A percentile compares a stretch with the other conserved stretches of the same genome.
Conservation (phyloP, 345 rosid genomes). For the Dipteronia dyeriana region DNA sequence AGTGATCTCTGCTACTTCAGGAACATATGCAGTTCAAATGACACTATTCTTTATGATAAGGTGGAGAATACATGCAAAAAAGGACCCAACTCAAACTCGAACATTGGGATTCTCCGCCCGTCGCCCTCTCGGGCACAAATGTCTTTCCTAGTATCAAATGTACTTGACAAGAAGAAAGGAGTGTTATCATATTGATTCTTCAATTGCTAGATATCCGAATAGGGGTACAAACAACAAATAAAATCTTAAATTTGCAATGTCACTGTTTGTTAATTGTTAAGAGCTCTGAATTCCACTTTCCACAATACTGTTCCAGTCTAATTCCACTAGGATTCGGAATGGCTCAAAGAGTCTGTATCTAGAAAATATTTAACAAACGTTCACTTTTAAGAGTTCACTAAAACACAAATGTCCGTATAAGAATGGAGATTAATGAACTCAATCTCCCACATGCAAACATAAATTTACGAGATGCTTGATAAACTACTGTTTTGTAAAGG, state of each 20-base stretch:
- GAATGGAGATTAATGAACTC: no score
- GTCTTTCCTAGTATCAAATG: slow-evolving; percentile 23
- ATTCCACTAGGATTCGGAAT: no score
- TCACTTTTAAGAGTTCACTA: no score
- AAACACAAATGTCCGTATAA: no score
- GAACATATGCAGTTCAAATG: slow-evolving; percentile 74
- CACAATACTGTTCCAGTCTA: no score
- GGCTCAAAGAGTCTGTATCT: no score
- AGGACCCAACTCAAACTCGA: slow-evolving; percentile 2
- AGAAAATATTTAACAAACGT: background rate
- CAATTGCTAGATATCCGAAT: background rate
- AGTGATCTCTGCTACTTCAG: slow-evolving; percentile 61
- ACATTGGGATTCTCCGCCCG: slow-evolving; percentile 4
- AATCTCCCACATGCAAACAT: no score
- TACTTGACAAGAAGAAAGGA: slow-evolving; percentile 12
- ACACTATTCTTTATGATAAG: slow-evolving; percentile 56
- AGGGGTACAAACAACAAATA: background rate
- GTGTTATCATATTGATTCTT: slow-evolving; percentile 4
- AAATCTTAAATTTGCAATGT: slow-evolving; percentile 7
- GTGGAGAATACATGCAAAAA: slow-evolving; percentile 35
- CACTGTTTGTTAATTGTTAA: no score
- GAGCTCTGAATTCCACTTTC: no score
- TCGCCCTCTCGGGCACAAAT: slow-evolving; percentile 22
- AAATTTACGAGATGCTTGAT: no score
- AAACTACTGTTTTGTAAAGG: no score